Base-by-base conservation (phyloP, 164 flowering plant species). In the Vitis rupestris region DNA sequence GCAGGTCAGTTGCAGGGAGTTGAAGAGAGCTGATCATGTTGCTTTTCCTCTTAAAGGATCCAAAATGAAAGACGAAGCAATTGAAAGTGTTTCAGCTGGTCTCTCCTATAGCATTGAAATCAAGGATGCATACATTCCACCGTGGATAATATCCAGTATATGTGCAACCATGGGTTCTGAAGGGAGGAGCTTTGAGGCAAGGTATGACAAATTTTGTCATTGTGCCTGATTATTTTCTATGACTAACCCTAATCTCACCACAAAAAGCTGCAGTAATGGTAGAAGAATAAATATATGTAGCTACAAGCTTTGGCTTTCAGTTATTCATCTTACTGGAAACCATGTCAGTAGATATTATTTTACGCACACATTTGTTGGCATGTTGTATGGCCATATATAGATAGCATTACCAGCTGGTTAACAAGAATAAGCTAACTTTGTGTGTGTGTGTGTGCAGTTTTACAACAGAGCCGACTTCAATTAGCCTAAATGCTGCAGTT, bases 1-100 rank as follows among this genome's bases (percentile, higher is more conserved):
- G 65, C 82, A 96, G 98, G 86, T 96, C 51, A 87, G 76, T 74
- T 96, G 98, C 83, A 87, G 80, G 79, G 95, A 90, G 79, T 65
- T 88, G 61, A 92, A 79, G 78, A 85, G 72, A 70, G 80, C 75
- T 10, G 83, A 83, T 71, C 74, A 81, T 47, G 48, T 77, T 73
- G 76, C 81, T 78, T 70, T 65, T 50, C 69, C 72, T 66, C 59
- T 51, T 11, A 78, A 75, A 73, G 87, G 78, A 68, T 66, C 74
- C 51, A 65, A 52, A 17, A 47, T n/a, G 53, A 79, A 72, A 59
- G 76, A 73, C n/a, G 82, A 74, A 64, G 37, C 73, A 15, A 19
- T 3, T 37, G 7, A 71, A 64, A 72, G 66, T 55, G 68, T 84
- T 65, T 53, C 85, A 58, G 3, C 72, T 63, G 80, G 82, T 61